Base-by-base conservation (phyloP, 768 basidiomycete genomes). In the Sistotremastrum niveocremeum region DNA sequence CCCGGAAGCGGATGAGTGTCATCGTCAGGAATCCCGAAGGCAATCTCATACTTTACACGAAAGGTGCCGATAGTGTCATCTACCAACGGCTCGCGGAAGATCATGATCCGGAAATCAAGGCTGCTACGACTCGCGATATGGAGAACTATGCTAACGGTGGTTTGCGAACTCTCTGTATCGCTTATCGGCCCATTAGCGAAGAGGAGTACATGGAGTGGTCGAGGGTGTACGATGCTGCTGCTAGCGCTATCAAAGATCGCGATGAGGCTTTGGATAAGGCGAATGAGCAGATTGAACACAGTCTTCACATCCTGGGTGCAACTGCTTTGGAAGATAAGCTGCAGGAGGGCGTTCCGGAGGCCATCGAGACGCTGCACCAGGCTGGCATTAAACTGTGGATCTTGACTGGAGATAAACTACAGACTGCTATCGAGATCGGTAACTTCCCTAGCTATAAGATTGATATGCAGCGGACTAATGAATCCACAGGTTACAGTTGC, bases 341-440 rank as follows among this genome's bases (percentile, higher is more conserved):
- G 49, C 94, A 99, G 57, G 89, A 85, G 57, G 94, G 94, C 7
- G 94, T 99, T 0, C 94, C 94, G 0, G 93, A 95, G 48, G 84
- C 94, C 2, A 98, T 99, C 52, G 90, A 89, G 53, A 81, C 73
- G 46, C 69, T 99, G 11, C 90, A 95, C 56, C 69, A 74, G 31
- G 94, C 94, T 2, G 94, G 94, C 8, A 95, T 99, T 68, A 99
- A 97, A 64, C 62, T 99, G 2, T 99, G 94, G 94, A 94, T 98
- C 61, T 65, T 97, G 42, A 98, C 94, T 34, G 91, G 93, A 30
- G 94, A 99, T 65, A 99, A 99, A 63, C 71, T 97, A 1, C 93
- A 98, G 62, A 99, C 94, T 1, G 94, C 94, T 9, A 97, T 99
- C 57, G 94, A 97, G 60, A 98, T 99, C 51, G 94, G 74, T 71